These are phyloP conservation scores for Aschersonia sp. DNA, from an alignment of 2,329 filamentous ascomycete species.

Conservation along the genomic window DNA sequence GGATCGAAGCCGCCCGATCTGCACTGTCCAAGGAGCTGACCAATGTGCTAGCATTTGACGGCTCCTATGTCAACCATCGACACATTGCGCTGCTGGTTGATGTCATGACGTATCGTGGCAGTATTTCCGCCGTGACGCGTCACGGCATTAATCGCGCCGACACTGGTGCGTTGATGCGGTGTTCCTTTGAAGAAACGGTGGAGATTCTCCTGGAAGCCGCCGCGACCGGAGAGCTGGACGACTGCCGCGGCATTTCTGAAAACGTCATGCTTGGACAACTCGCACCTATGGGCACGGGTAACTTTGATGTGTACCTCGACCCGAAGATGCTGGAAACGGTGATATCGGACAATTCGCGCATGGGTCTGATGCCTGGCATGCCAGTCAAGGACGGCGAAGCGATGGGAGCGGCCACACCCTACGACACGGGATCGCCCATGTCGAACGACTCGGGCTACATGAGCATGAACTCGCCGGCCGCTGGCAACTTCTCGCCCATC, in stretches of 20 bases:
- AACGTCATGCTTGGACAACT: slow-evolving; percentile 98
- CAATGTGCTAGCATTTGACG: slow-evolving; percentile 90
- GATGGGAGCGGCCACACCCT: slow-evolving; percentile 83
- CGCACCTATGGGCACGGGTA: slow-evolving; percentile 91
- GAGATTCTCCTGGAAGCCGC: slow-evolving; percentile 96
- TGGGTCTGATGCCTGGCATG: slow-evolving; percentile 68
- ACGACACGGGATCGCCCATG: slow-evolving; percentile 76
- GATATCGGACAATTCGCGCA: slow-evolving; percentile 80
- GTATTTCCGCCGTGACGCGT: slow-evolving; percentile 89
- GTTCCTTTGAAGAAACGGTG: slow-evolving; percentile 98
- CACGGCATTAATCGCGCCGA: slow-evolving; percentile 98
- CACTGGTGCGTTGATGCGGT: slow-evolving; percentile 96
- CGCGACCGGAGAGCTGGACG: slow-evolving; percentile 85
- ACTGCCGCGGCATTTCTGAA: slow-evolving; percentile 95
- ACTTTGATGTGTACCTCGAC: slow-evolving; percentile 87
- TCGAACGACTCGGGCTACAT: slow-evolving; percentile 50
- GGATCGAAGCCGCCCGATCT: slow-evolving; percentile 85
- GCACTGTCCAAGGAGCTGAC: slow-evolving; percentile 80
- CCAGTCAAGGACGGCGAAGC: slow-evolving; percentile 60
- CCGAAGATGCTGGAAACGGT: slow-evolving; percentile 92
- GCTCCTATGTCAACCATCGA: slow-evolving; percentile 98
- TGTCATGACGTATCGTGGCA: slow-evolving; percentile 92
- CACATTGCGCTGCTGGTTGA: slow-evolving; percentile 91
- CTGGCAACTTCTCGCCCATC: slow-evolving; percentile 63
- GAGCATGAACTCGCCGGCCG: slow-evolving; percentile 46